Evolutionary conservation across 768 basidiomycete genomes (phyloP), one percentile per base, ranked within the genome.

Genomic region (Clitopilus passeckerianus): DNA sequence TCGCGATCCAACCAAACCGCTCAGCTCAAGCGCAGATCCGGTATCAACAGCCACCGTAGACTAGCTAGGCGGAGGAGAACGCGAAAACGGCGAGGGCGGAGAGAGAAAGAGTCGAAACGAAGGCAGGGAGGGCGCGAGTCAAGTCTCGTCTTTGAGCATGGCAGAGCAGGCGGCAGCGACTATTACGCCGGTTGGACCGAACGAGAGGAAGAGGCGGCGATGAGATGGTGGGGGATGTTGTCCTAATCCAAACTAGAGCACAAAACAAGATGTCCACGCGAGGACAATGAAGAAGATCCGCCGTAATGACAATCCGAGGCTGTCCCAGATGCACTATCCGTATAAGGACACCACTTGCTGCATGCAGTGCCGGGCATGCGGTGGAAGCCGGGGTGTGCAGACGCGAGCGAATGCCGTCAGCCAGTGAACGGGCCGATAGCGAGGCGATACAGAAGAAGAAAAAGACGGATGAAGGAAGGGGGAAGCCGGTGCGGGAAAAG

Each of bases 91-190:
- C 58, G 63, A 60, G 58, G 60, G 59, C 56, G 59, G 23, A 59
- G 43, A 59, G n/a, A n/a, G 30, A 9, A 22, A 16, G 53, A 43
- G 41, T 46, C 52, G 60, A 60, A 52, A 57, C 57, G 59, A 59
- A 59, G 53, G 60, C 54, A 41, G 34, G 35, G 54, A n/a, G 22
- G 60, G 56, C 54, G 44, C 34, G 57, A 22, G 57, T 30, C 55
- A 43, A 61, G 65, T 34, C 59, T 58, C 58, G 61, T 57, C 44
- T 53, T 58, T 64, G 60, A 53, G 65, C 53, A 59, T n/a, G 61
- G 58, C 63, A 68, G 69, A 71, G 68, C 67, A 67, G 64, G 61
- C 71, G 63, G 65, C 66, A 54, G 63, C 63, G 67, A 63, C 70
- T 65, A 60, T 65, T 64, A 65, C 34, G 54, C 59, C 64, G 63